Conservation (phyloP, 78 protist genomes). For the Dictyostelium intermedium region DNA sequence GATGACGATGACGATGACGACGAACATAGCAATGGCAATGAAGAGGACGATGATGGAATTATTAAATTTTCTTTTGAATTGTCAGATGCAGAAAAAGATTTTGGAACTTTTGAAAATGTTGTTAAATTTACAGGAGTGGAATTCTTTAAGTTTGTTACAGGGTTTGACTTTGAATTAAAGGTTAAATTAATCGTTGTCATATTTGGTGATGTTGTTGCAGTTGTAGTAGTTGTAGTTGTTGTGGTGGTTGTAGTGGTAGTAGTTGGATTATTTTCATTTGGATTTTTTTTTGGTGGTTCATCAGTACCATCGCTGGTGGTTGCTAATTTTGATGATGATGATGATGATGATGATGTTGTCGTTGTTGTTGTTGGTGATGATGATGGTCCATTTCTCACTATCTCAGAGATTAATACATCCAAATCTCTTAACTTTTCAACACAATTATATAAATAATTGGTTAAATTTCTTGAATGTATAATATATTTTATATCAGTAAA, state of each 20-base stretch:
- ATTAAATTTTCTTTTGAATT: neutral
- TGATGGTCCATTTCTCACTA: neutral
- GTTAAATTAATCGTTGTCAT: neutral
- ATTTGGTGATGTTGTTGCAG: neutral
- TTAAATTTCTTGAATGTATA: neutral
- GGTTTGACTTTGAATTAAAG: neutral
- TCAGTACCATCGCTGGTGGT: no score
- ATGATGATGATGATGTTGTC: no score
- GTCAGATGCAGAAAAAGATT: neutral
- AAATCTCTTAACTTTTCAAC: neutral
- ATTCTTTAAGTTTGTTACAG: neutral
- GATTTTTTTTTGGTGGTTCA: no score
- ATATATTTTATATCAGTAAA: neutral
- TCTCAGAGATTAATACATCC: neutral
- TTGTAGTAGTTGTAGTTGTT: neutral
- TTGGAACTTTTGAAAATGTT: no score
- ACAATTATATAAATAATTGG: neutral
- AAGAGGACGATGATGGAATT: neutral
- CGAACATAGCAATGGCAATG: no score
- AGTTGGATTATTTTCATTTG: no score
- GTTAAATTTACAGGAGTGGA: neutral
- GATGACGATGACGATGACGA: no score
- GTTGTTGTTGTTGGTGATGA: no score
- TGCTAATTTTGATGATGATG: no score
- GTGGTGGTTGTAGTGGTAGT: neutral